Conservation (phyloP, 768 basidiomycete genomes). For the Russula emetica region DNA sequence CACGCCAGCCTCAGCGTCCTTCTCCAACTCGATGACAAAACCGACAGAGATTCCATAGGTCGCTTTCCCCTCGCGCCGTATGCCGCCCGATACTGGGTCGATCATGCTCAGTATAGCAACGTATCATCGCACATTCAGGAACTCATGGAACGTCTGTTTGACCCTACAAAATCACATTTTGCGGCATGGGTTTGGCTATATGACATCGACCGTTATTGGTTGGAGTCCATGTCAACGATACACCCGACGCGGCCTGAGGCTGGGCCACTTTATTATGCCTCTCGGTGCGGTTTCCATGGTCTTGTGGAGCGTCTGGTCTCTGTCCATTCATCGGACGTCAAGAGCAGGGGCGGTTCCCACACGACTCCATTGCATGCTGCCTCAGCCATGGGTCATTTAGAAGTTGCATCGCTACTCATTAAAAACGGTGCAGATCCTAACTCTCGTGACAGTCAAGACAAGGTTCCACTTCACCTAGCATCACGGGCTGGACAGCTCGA, state of each 20-base stretch:
- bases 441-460: no score
- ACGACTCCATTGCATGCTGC: background rate
- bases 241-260: background rate
- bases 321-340: background rate
- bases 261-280: background rate
- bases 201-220: background rate
- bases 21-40: background rate
- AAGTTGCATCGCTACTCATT: background rate
- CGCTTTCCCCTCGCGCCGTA: background rate
- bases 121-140: background rate
- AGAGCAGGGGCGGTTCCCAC: background rate
- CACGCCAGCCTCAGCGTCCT: background rate
- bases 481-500: background rate
- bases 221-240: background rate
- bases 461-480: background rate
- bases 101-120: background rate
- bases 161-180: background rate
- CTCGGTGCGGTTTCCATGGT: background rate
- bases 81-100: background rate
- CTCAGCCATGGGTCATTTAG: background rate
- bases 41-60: background rate
- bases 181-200: background rate
- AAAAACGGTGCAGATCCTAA: background rate
- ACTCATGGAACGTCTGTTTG: background rate
- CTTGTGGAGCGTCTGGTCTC: background rate